phyloP scores from a whole-genome alignment of 306 rosid species.

The Castanea sativa region DNA sequence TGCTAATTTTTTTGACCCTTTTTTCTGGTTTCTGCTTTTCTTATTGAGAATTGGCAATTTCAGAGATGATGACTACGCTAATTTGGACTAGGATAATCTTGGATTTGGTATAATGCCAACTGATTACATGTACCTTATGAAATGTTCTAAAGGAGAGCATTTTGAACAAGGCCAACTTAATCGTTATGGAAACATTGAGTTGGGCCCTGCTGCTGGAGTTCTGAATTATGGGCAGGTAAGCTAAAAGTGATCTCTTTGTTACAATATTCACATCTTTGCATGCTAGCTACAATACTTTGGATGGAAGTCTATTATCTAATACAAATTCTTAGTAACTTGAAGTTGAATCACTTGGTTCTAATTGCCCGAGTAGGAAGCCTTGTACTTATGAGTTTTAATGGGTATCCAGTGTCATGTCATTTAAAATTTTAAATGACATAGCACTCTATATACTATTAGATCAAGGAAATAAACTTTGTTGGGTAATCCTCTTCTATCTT shows the following conservation, averaged over 20 bases:
- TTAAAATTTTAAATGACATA: too few relatives aligned
- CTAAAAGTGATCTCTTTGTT: not conserved
- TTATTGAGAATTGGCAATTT: not conserved
- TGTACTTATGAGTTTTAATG: too few relatives aligned
- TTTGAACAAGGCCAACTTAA: constrained; percentile 55
- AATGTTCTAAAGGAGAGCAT: constrained; percentile 38
- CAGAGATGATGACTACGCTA: constrained; percentile 52
- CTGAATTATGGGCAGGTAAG: constrained; percentile 87
- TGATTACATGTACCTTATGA: constrained; percentile 68
- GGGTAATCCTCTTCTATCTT: too few relatives aligned
- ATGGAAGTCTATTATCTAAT: too few relatives aligned
- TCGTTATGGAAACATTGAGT: constrained; percentile 61
- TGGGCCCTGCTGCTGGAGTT: constrained; percentile 86
- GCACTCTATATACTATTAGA: too few relatives aligned
- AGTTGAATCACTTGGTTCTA: too few relatives aligned
- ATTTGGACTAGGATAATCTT: constrained; percentile 75
- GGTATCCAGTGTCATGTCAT: too few relatives aligned
- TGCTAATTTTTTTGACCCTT: not conserved
- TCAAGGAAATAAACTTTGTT: too few relatives aligned
- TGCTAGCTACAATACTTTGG: too few relatives aligned
- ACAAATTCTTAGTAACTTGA: too few relatives aligned
- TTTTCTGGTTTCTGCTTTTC: not conserved
- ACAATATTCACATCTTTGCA: too few relatives aligned
- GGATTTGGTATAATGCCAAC: constrained; percentile 73
- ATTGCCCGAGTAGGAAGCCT: too few relatives aligned